Base-by-base conservation (phyloP, 2,329 filamentous ascomycete species). In the Beauveria asiatica region DNA sequence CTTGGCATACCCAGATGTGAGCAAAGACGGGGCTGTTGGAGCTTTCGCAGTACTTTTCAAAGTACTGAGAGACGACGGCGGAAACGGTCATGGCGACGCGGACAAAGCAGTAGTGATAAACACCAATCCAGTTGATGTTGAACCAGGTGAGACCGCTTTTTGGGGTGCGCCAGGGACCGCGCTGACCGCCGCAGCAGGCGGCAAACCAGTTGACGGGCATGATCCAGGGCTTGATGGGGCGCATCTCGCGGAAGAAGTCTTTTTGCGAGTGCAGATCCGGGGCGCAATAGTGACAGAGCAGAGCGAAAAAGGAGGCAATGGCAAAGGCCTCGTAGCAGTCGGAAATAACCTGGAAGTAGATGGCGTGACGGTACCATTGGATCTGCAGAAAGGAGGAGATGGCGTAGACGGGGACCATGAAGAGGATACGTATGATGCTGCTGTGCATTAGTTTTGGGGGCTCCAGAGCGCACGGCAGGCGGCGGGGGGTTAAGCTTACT, bases 271-370 rank as follows among this genome's bases (percentile, higher is more conserved):
- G 90, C 23, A 95, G 75, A 65, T 87, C 85, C 8, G 88, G 87
- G 5, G 87, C 89, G 63, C 91, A 80, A 72, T 94, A 94, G 69
- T 90, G 83, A 71, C 90, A 94, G 68, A 95, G 76, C 51, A 95
- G 78, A 9, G 88, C 85, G 74, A 95, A 95, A 78, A 95, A 96
- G 64, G 88, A 89, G 33, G 89, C 87, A 64, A 95, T 92, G 61
- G 90, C 89, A 68, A 95, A 93, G 11, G 91, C 90, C 75, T 95
- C 91, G 72, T 95, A 95, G 74, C 89, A 93, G 71, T 94, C 88
- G 67, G 88, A 85, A 48, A 93, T 76, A 57, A 94, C 86, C 68
- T 90, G 82, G 71, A 88, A 94, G 75, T 95, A 95, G 60, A 94
- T 83, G 53, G 87, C 84, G 68, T 92, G 83, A 70, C 81, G 83